phyloP scores from a whole-genome alignment of 1,284 basidiomycete genomes.

The Taiwanofungus camphoratus region DNA sequence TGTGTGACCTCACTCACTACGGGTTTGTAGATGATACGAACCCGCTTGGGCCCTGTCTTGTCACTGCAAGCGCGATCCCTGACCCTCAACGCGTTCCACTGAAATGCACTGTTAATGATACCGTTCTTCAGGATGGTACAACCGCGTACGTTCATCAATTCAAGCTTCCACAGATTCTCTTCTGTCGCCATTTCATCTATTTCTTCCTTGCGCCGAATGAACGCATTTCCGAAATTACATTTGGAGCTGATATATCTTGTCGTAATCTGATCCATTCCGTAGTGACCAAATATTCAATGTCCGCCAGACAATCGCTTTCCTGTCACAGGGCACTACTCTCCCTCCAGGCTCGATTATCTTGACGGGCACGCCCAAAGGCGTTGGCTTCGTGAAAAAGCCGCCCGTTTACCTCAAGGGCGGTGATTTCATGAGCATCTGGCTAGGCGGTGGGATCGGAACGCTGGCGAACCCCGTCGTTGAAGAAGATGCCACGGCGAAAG shows the following conservation, averaged over 20 bases:
- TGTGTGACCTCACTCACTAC: neutral
- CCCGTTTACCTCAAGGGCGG: slow-evolving; percentile 70
- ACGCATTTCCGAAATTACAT: too few species aligned
- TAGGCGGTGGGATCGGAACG: slow-evolving; percentile 65
- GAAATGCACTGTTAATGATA: slow-evolving; percentile 64
- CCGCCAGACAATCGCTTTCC: slow-evolving; percentile 66
- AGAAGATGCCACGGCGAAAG: slow-evolving; percentile 38
- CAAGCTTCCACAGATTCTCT: too few species aligned
- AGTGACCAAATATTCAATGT: slow-evolving; percentile 74
- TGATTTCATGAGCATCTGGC: slow-evolving; percentile 64
- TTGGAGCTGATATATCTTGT: too few species aligned
- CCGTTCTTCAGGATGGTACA: slow-evolving; percentile 66
- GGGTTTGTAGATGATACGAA: slow-evolving; percentile 56
- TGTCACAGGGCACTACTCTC: slow-evolving; percentile 85
- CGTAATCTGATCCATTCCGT: slow-evolving; percentile 2
- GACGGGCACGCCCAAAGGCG: slow-evolving; percentile 74
- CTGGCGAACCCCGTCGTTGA: slow-evolving; percentile 71
- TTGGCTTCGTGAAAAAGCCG: slow-evolving; percentile 73
- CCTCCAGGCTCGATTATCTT: slow-evolving; percentile 78
- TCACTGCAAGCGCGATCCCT: slow-evolving; percentile 55
- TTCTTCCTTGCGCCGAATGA: too few species aligned
- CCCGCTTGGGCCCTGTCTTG: slow-evolving; percentile 74
- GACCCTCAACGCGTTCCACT: slow-evolving; percentile 70
- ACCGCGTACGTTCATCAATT: slow-evolving; percentile 56
- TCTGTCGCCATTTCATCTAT: too few species aligned